Evolutionary conservation across 2,329 filamentous ascomycete genomes (phyloP), one percentile per base, ranked within the genome.

Genomic region (Colletotrichum sp.): DNA sequence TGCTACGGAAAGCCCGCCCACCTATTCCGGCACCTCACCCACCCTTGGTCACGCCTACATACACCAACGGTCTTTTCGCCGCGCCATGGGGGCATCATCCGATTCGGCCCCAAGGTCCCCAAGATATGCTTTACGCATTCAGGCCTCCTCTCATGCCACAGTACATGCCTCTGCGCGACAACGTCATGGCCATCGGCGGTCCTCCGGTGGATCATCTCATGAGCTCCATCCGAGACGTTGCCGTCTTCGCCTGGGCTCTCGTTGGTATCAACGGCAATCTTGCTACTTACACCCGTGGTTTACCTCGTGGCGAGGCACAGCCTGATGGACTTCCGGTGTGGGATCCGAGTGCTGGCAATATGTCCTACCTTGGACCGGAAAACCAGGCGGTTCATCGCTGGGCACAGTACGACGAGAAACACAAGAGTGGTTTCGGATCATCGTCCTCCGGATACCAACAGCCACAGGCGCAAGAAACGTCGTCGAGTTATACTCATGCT

Each of bases 241-340:
- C 94, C 2, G 94, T 97, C n/a, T 97, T 98, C 82, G 95, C 95
- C 12, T 98, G 95, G 95, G 93, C 93, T 3, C 85, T 96, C 13
- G 92, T 93, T 28, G 94, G 94, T 26, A 96, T 96, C 86, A 96
- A 97, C 82, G 93, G 93, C 16, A 93, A 92, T 55, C 85, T 96
- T 70, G 92, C 92, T 18, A 88, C 90, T 5, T 94, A 93, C 80
- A 88, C 91, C 61, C 88, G 87, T 6, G 94, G 94, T 4, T 87
- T 86, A 32, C 92, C 94, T 1, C 85, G 84, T 24, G 93, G 91
- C n/a, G 91, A 94, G 76, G 89, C 92, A 34, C 87, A 92, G 75
- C 86, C 87, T 2, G 89, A 89, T 59, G 92, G 91, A 3, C 85
- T 93, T 16, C 90, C 92, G 0, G 83, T 92, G 5, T 94, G 92